Evolutionary conservation across 768 basidiomycete genomes (phyloP), one percentile per base, ranked within the genome.

Genomic region (Xerocomellus chrysenteron): DNA sequence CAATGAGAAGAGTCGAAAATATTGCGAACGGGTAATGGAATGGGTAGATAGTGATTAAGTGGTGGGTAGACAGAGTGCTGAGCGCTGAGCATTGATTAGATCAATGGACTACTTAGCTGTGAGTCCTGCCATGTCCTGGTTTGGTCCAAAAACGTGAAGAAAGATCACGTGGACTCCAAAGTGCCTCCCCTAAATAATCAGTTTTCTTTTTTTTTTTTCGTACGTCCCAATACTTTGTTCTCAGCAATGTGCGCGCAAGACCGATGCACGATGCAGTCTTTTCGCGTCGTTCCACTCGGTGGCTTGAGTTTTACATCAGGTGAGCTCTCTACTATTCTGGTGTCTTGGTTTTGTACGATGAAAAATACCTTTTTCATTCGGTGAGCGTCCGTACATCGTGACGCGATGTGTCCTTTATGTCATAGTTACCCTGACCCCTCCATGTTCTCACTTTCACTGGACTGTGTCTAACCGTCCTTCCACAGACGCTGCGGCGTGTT

Each of bases 341-440:
- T 14, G 2, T 40, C 7, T 35, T 30, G 17, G 8, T 35, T 47
- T 47, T 59, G 2, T 10, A 19, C 69, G 88, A 90, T 90, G 88
- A 86, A 74, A 80, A 42, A 66, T 68, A 68, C 66, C 64, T 71
- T 73, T 60, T 70, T 72, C 66, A 56, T 40, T 21, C 64, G 76
- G 71, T 74, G 81, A 85, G 84, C 73, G 76, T 77, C 75, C 71
- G 69, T 70, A 36, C 70, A 62, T 75, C 65, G 68, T 76, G 77
- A 71, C 67, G 73, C 82, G 60, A 79, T 84, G 87, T 77, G 70
- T 70, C 69, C 69, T 78, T 80, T 77, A 81, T 87, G 89, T 91
- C 89, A 91, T 91, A 90, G 89, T 90, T 90, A 91, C 89, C 86
- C 89, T 90, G 89, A 91, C 82, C 21, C 79, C 76, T 81, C 80